phyloP scores from a whole-genome alignment of 495 filamentous ascomycete genomes.

The Neurospora sp. region DNA sequence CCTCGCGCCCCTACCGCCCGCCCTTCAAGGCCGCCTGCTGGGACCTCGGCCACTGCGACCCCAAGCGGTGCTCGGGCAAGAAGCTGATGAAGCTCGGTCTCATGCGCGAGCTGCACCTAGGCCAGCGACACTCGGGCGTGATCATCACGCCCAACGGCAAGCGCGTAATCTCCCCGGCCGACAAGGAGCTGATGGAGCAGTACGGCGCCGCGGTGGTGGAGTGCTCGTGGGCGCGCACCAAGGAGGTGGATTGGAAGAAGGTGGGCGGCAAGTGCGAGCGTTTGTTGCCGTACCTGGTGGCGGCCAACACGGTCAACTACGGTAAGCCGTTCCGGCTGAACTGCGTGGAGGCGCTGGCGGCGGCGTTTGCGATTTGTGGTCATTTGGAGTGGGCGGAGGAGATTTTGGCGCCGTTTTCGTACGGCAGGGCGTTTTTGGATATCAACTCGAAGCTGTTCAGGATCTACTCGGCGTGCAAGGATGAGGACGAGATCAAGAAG shows the following conservation, averaged over 20 bases:
- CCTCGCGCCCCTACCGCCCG: conserved; percentile 37
- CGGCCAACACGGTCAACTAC: conserved; percentile 95
- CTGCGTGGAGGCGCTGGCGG: conserved; percentile 89
- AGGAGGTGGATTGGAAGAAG: conserved; percentile 80
- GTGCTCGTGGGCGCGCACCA: conserved; percentile 88
- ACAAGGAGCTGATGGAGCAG: conserved; percentile 69
- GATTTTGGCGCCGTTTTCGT: conserved; percentile 73
- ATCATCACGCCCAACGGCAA: conserved; percentile 94
- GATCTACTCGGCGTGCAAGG: conserved; percentile 71
- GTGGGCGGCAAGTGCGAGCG: conserved; percentile 95
- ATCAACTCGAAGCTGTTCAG: conserved; percentile 79
- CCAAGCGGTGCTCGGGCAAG: conserved; percentile 94
- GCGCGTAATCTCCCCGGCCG: conserved; percentile 67
- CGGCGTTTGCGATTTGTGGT: conserved; percentile 85
- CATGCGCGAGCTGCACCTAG: conserved; percentile 87
- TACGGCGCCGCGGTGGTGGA: conserved; percentile 93
- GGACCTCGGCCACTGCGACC: conserved; percentile 96
- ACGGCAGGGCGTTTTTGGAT: conserved; percentile 75
- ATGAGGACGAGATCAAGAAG: conserved; percentile 81
- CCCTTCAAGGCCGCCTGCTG: conserved; percentile 89
- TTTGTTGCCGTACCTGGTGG: conserved; percentile 88
- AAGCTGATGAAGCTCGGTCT: conserved; percentile 80
- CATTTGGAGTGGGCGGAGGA: conserved; percentile 82
- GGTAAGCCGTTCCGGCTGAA: conserved; percentile 90
- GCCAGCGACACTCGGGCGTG: conserved; percentile 82